These are phyloP conservation scores for Paraurostyla sp. DNA, from an alignment of 73 alveolate species.

Conservation along the genomic window DNA sequence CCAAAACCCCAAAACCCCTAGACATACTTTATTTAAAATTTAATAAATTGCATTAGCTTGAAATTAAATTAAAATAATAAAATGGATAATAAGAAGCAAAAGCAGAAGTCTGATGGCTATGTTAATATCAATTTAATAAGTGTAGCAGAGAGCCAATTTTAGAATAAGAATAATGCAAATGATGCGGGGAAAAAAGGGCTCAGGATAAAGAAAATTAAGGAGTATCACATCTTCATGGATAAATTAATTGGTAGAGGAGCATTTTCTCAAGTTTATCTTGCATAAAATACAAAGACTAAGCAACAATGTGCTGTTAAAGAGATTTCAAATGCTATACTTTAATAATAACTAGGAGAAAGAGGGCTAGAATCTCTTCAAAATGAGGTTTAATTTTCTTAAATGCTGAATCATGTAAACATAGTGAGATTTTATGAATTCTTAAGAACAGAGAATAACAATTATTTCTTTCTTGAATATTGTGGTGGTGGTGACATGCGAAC, in stretches of 20 bases:
- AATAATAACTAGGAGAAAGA: background rate
- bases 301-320: slow-evolving; percentile 6
- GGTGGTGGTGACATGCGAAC: slow-evolving; percentile 70
- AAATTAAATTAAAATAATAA: too few relatives aligned
- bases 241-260: slow-evolving; percentile 37
- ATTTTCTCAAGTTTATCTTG: background rate
- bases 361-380: slow-evolving; percentile 1
- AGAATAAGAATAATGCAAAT: too few relatives aligned
- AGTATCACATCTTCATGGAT: background rate
- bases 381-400: background rate
- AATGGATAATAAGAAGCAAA: too few relatives aligned
- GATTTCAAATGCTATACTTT: background rate
- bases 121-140: too few relatives aligned
- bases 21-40: too few relatives aligned
- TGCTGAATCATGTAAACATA: slow-evolving; percentile 15
- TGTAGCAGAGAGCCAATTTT: too few relatives aligned
- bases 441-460: slow-evolving; percentile 65
- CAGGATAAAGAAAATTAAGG: background rate
- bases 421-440: slow-evolving; percentile 36
- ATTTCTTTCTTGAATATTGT: slow-evolving; percentile 62
- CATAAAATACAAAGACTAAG: background rate
- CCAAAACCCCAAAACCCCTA: too few relatives aligned
- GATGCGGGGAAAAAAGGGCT: too few relatives aligned
- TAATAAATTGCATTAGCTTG: too few relatives aligned
- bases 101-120: too few relatives aligned